phyloP scores from a whole-genome alignment of 2,329 filamentous ascomycete genomes.

The Fusarium piperis region DNA sequence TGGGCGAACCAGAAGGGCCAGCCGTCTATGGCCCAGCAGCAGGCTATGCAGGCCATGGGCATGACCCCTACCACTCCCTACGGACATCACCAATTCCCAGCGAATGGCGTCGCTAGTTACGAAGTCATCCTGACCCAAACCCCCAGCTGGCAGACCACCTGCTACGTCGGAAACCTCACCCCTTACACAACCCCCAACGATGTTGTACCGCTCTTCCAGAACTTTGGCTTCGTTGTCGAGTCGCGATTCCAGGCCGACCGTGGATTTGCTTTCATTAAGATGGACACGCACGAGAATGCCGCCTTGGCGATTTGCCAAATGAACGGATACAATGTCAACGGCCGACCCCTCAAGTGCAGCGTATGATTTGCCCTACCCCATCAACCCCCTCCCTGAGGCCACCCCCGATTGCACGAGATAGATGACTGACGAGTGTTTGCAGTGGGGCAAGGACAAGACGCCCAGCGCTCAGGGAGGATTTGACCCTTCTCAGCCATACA shows the following conservation, averaged over 20 bases:
- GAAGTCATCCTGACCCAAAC: slow-evolving; percentile 97
- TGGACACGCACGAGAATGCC: slow-evolving; percentile 98
- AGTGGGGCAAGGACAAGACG: slow-evolving; percentile 99
- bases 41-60: slow-evolving; percentile 96
- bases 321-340: slow-evolving; percentile 98
- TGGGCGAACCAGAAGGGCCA: slow-evolving; percentile 99
- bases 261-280: slow-evolving; percentile 98
- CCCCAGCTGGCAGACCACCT: slow-evolving; percentile 97
- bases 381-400: background rate
- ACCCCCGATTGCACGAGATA: background rate
- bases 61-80: slow-evolving; percentile 98
- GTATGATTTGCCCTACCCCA: slow-evolving; percentile 67
- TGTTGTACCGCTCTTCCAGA: slow-evolving; percentile 96
- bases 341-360: slow-evolving; percentile 96
- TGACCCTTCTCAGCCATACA: slow-evolving; percentile 77
- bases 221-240: slow-evolving; percentile 97
- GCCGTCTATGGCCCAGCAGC: slow-evolving; percentile 96
- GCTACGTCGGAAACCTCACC: slow-evolving; percentile 96
- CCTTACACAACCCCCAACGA: slow-evolving; percentile 98
- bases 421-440: slow-evolving; percentile 38
- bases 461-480: slow-evolving; percentile 77
- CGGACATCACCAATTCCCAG: slow-evolving; percentile 97
- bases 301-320: slow-evolving; percentile 98
- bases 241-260: slow-evolving; percentile 98
- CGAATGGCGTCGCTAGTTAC: slow-evolving; percentile 95